Evolutionary conservation across 1,139 yeast species (phyloP), one percentile per base, ranked within the genome.

Genomic region (Candida sojae): DNA sequence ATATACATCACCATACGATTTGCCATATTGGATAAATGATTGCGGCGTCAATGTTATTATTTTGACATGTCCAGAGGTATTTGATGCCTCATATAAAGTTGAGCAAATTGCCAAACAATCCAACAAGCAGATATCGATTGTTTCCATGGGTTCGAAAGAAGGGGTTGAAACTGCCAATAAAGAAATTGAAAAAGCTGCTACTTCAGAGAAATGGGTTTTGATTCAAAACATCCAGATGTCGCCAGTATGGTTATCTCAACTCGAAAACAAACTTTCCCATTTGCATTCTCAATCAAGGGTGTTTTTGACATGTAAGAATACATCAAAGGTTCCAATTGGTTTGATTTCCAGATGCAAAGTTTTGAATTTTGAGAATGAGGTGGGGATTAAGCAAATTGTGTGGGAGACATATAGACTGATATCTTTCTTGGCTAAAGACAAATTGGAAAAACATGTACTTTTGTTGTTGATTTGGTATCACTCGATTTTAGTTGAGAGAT

Each of bases 151-250:
- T 0, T 82, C 96, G 0, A 65, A 65, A 31, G 96, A 90, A 63
- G 86, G 90, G 12, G 64, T 74, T 5, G 76, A 69, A 8, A 67
- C 71, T 40, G 95, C 92, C 0, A 80, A 77, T 37, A 67, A 69
- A 42, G 81, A 82, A 17, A 64, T 91, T n/a, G 63, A 66, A 2
- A 62, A 59, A 9, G 80, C 82, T 0, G 60, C 76, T 1, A 66
- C 63, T 26, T 63, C 62, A 4, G 89, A 88, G 0, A 58, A 65
- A 2, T 90, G 96, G 96, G 63, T 91, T 0, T 58, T 90, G 34
- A 65, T 91, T 41, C 96, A 91, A 61, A 91, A 91, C 58, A 74
- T 88, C 11, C 96, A 91, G 54, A 77, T 86, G 74, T 80, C 96
- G 0, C 71, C 79, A 1, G 64, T 63, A 5, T 87, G 96, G 91